Evolutionary conservation across 2,329 filamentous ascomycete genomes (phyloP).

Genomic region (Lachnellula occidentalis): DNA sequence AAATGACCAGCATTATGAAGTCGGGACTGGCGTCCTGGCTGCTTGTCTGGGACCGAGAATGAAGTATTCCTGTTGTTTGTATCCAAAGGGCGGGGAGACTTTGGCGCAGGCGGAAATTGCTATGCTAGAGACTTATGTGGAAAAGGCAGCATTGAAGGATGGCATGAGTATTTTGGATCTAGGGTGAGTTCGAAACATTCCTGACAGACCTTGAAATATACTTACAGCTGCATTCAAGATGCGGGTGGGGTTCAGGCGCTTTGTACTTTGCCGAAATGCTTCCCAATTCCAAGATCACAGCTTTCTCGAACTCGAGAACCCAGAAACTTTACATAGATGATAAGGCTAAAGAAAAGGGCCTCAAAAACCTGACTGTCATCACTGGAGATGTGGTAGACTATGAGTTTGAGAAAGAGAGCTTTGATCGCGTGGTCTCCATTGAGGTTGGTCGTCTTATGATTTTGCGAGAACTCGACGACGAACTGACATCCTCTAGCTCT

Average conservation of each 20-base stretch:
- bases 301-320: slow-evolving; percentile 64
- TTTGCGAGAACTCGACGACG: not conserved
- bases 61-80: slow-evolving; percentile 67
- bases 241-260: slow-evolving; percentile 62
- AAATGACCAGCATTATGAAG: slow-evolving; percentile 69
- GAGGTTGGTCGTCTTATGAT: slow-evolving; percentile 36
- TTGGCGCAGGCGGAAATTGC: slow-evolving; percentile 59
- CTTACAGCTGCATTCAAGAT: slow-evolving; percentile 37
- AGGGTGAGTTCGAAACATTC: slow-evolving; percentile 15
- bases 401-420: slow-evolving; percentile 52
- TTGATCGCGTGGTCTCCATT: slow-evolving; percentile 62
- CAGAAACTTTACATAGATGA: slow-evolving; percentile 63
- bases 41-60: slow-evolving; percentile 61
- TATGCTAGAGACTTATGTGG: slow-evolving; percentile 60
- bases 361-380: slow-evolving; percentile 57
- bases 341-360: slow-evolving; percentile 48
- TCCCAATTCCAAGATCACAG: slow-evolving; percentile 56
- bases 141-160: slow-evolving; percentile 42
- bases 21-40: slow-evolving; percentile 57
- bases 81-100: slow-evolving; percentile 57
- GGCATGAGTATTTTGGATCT: slow-evolving; percentile 31
- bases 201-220: not conserved
- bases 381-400: slow-evolving; percentile 63
- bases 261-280: slow-evolving; percentile 62
- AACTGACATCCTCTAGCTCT: slow-evolving; percentile 44